Evolutionary conservation across 805 yeast genomes (phyloP), one percentile per base, ranked within the genome.

Genomic region (Candida caryicola): DNA sequence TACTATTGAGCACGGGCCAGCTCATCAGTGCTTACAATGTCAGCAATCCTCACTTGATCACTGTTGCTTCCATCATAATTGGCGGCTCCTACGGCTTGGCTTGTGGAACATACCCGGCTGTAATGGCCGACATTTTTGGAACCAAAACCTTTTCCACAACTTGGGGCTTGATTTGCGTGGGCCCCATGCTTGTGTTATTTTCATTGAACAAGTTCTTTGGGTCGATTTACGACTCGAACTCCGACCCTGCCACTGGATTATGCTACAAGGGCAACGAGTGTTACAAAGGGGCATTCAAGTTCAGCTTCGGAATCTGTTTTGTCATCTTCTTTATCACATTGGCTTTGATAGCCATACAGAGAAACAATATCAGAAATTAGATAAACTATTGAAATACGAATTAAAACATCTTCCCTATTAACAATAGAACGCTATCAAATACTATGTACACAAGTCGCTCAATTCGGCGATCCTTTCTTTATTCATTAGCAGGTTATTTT

Each of bases 91-190:
- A 82, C 60, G 95, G 95, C 0, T 66, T 83, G 18, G 59, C 77
- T 3, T 83, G 81, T 61, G 91, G 91, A 0, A 76, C 82, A 0
- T 81, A 80, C 54, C 95, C 95, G 3, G 83, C 90, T 1, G 71
- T 82, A 2, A 70, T 83, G 19, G 89, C 89, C 0, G 95, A 85
- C 45, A 64, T 69, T 10, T 83, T 82, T 61, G 90, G 90, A 2
- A 73, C 85, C 0, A 68, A 62, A 5, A 73, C 79, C 0, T 85
- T 82, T 55, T 79, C 88, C 16, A 82, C 90, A 0, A 71, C 82
- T 1, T 85, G 93, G 91, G 88, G 91, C 0, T 60, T 84, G 29
- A 60, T 79, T 12, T 81, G 89, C 17, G 79, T 88, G 0, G 90
- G 90, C 5, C 87, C 88, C 1, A 60, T 82, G 15, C 31, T 77